Conservation (phyloP, 768 basidiomycete genomes). For the Obba rivulosa region DNA sequence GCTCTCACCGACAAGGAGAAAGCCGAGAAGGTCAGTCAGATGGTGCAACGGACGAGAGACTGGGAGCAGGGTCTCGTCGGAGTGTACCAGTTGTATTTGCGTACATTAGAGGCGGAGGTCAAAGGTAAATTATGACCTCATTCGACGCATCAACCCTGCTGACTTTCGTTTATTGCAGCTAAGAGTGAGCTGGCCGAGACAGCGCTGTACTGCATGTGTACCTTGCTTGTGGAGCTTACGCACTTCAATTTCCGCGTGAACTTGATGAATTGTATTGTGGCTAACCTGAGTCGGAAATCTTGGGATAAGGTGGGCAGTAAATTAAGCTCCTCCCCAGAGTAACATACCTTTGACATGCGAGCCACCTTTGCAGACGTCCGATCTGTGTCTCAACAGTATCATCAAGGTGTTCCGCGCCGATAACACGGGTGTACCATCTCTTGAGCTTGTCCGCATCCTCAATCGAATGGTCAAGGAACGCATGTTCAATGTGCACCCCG, state of each 20-base stretch:
- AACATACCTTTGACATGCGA: conserved; percentile 6
- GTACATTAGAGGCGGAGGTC: conserved; percentile 76
- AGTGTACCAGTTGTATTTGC: conserved; percentile 87
- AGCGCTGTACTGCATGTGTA: conserved; percentile 83
- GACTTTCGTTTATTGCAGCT: conserved; percentile 38
- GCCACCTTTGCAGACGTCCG: conserved; percentile 56
- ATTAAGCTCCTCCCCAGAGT: conserved; percentile 7
- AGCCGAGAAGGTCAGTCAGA: conserved; percentile 89
- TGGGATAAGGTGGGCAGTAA: conserved; percentile 76
- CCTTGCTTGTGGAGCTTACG: conserved; percentile 72
- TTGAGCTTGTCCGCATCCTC: conserved; percentile 84
- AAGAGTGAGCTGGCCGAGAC: conserved; percentile 62
- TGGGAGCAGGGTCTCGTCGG: conserved; percentile 92
- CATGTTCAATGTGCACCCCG: conserved; percentile 84
- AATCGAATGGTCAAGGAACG: conserved; percentile 96
- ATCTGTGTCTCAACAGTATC: conserved; percentile 78
- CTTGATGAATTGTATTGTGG: conserved; percentile 83
- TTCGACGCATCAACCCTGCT: conserved; percentile 14
- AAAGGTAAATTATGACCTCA: conserved; percentile 53
- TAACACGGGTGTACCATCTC: conserved; percentile 71
- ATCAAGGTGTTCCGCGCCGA: conserved; percentile 82
- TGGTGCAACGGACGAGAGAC: conserved; percentile 84
- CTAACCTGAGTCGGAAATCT: conserved; percentile 73
- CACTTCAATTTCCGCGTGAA: conserved; percentile 98
- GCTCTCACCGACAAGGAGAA: conserved; percentile 86